Percentiles rank a stretch among this genome's conserved stretches.
These are phyloP conservation scores for Sicyos edulis DNA, from an alignment of 306 rosid species.

Conservation along the genomic window DNA sequence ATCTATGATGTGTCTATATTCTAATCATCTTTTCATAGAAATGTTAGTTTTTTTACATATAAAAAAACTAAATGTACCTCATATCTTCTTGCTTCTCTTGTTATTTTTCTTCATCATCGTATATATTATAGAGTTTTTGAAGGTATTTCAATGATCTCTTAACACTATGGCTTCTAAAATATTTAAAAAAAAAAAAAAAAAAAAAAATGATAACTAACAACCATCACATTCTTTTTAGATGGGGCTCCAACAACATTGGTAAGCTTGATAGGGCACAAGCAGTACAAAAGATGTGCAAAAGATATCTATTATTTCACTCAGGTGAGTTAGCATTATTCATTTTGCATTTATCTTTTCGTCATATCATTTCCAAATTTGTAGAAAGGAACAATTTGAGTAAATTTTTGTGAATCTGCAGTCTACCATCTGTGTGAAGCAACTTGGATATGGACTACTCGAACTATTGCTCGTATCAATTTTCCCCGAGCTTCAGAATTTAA, in stretches of 20 bases:
- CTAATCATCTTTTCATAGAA: not conserved
- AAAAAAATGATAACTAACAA: not conserved
- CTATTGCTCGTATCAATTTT: slow-evolving; percentile 59
- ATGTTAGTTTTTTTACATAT: not conserved
- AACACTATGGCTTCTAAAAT: not conserved
- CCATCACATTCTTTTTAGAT: slow-evolving; percentile 40
- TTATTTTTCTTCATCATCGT: not conserved
- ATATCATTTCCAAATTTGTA: not conserved
- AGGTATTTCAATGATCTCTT: not conserved
- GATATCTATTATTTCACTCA: slow-evolving; percentile 90
- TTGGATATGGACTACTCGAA: slow-evolving; percentile 69
- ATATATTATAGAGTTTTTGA: not conserved
- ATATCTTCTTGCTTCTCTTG: not conserved
- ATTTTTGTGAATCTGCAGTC: slow-evolving; percentile 44
- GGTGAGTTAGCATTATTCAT: slow-evolving; percentile 38
- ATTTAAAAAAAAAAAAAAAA: no score
- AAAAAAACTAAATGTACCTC: not conserved
- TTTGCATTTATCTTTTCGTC: slow-evolving; percentile 16
- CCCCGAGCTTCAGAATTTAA: slow-evolving; percentile 71
- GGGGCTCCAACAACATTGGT: slow-evolving; percentile 91
- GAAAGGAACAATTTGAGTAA: slow-evolving; percentile 19
- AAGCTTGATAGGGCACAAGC: slow-evolving; percentile 76
- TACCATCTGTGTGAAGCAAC: slow-evolving; percentile 75
- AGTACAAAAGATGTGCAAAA: slow-evolving; percentile 82
- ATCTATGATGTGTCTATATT: not conserved